A percentile compares a stretch with the other conserved stretches of the same genome.
Conservation (phyloP, 495 filamentous ascomycete genomes). For the Tuber microsphaerosporum region DNA sequence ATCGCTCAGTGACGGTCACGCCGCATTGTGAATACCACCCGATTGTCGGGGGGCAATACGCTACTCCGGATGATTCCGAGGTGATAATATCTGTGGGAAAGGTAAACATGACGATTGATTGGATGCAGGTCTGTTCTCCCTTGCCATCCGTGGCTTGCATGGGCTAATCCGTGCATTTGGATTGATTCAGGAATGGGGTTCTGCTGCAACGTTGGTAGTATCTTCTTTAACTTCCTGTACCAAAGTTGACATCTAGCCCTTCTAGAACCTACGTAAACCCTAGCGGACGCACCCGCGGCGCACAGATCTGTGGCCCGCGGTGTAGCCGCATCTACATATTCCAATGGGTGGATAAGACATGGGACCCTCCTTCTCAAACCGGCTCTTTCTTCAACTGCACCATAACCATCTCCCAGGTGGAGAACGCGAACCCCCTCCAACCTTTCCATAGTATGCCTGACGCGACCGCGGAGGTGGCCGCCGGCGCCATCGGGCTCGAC, state of each 20-base stretch:
- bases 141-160: background rate
- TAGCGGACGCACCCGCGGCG: background rate
- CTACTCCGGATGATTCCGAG: background rate
- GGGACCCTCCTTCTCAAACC: background rate
- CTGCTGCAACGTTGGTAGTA: background rate
- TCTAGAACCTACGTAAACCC: constrained; percentile 10
- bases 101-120: constrained; percentile 17
- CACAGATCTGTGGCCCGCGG: constrained; percentile 21
- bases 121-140: constrained; percentile 19
- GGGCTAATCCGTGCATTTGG: background rate
- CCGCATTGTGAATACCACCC: constrained; percentile 15
- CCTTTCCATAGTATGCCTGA: constrained; percentile 24
- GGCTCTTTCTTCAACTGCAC: constrained; percentile 36
- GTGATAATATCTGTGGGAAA: constrained; percentile 1
- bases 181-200: background rate
- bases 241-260: background rate
- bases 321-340: constrained; percentile 34
- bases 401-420: constrained; percentile 18
- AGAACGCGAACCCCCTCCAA: constrained; percentile 6
- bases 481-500: constrained; percentile 32
- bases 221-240: background rate
- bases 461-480: constrained; percentile 25
- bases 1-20: constrained; percentile 15
- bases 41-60: constrained; percentile 14
- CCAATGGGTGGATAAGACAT: constrained; percentile 15